phyloP scores from a whole-genome alignment of 208 protist genomes.

The Trypanosoma avium region DNA sequence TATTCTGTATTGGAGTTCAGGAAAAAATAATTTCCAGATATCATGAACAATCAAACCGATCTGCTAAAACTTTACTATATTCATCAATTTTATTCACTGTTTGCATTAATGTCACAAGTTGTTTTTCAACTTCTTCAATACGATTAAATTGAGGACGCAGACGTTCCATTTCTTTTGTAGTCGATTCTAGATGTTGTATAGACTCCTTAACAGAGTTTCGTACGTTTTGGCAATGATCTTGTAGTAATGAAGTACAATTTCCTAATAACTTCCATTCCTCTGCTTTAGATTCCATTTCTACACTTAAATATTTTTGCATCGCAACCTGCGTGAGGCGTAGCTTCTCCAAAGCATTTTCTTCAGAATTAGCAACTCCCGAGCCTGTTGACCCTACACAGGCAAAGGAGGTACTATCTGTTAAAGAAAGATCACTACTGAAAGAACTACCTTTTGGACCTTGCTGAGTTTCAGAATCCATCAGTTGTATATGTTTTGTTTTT shows the following conservation, averaged over 20 bases:
- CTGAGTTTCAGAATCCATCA: not conserved
- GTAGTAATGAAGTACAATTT: not conserved
- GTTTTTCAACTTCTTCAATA: slow-evolving; percentile 12
- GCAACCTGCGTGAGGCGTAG: not conserved
- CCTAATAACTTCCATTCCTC: slow-evolving; percentile 16
- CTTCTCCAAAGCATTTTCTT: slow-evolving; percentile 2
- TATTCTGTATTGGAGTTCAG: no score
- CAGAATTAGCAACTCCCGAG: no score
- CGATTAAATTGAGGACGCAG: not conserved
- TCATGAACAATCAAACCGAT: slow-evolving; percentile 4
- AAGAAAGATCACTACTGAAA: not conserved
- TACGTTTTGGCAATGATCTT: slow-evolving; percentile 3
- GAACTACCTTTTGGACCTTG: not conserved
- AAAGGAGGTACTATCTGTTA: slow-evolving; percentile 5
- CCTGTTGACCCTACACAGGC: no score
- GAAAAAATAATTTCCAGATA: not conserved
- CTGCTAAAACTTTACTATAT: slow-evolving; percentile 16
- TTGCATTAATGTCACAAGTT: not conserved
- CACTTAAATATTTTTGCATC: slow-evolving; percentile 4
- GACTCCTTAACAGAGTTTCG: not conserved
- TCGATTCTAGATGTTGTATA: slow-evolving; percentile 3
- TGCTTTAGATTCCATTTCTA: not conserved
- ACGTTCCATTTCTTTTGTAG: slow-evolving; percentile 6
- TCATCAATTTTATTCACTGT: slow-evolving; percentile 12
- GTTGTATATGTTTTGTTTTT: no score